phyloP scores from a whole-genome alignment of 176 grass and related monocot genomes.

The Cenchrus purpureus region DNA sequence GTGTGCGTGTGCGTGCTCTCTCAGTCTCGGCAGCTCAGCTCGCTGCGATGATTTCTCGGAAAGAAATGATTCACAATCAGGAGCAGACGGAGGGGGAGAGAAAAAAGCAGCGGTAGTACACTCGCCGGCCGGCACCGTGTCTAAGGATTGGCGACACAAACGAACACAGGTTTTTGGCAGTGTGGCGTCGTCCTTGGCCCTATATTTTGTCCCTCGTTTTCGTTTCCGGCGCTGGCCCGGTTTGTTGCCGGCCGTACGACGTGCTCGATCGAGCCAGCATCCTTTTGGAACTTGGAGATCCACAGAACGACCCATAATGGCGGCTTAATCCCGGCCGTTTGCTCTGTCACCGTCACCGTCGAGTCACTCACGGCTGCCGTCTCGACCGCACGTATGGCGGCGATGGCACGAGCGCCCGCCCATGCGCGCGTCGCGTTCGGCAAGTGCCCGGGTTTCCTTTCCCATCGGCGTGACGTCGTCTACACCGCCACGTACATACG shows the following conservation, averaged over 20 bases:
- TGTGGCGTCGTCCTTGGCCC: background rate
- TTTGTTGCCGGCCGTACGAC: background rate
- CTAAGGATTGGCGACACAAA: slow-evolving; percentile 10
- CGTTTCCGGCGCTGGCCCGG: background rate
- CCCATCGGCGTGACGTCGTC: slow-evolving; percentile 32
- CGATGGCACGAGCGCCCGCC: background rate
- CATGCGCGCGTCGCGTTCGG: background rate
- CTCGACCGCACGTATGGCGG: no score
- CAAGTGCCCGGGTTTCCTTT: background rate
- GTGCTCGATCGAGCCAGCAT: slow-evolving; percentile 3
- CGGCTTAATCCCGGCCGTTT: background rate
- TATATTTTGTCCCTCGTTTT: background rate
- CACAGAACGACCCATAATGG: background rate
- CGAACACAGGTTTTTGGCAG: background rate
- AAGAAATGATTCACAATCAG: background rate
- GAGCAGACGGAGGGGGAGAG: background rate
- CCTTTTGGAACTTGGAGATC: background rate
- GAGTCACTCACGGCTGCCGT: background rate
- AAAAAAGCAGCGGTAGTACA: background rate
- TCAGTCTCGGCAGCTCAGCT: background rate
- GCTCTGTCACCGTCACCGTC: background rate
- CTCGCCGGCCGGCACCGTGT: background rate
- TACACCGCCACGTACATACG: background rate
- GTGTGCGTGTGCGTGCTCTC: background rate
- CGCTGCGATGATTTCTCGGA: background rate